Evolutionary conservation across 768 basidiomycete genomes (phyloP).

Genomic region (Suillus luteus): DNA sequence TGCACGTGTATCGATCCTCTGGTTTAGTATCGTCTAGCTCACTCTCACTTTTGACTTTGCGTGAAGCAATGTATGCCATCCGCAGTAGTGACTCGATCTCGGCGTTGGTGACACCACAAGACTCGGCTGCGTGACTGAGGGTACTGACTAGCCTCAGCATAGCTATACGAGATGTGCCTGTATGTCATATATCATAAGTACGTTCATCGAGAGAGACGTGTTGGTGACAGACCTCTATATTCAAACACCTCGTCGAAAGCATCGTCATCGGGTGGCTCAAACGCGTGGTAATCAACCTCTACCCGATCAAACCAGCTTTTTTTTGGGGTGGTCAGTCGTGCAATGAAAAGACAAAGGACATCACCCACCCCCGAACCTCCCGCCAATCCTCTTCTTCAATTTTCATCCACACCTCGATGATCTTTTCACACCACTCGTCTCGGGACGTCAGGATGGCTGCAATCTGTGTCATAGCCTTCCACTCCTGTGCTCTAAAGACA

Average conservation of each 20-base stretch:
- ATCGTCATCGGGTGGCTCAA: constrained; percentile 14
- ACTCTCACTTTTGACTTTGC: constrained; percentile 15
- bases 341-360: background rate
- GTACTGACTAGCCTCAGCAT: constrained; percentile 32
- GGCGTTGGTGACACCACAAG: constrained; percentile 24
- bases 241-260: constrained; percentile 21
- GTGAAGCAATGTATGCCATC: constrained; percentile 26
- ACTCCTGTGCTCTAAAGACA: constrained; percentile 23
- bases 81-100: constrained; percentile 30
- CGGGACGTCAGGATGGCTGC: constrained; percentile 28
- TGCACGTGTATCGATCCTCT: background rate
- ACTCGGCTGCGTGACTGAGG: constrained; percentile 19
- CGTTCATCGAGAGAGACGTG: background rate
- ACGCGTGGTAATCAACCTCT: constrained; percentile 20
- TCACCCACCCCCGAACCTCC: constrained; percentile 21
- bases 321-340: background rate
- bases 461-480: constrained; percentile 25
- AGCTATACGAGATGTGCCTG: constrained; percentile 27
- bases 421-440: constrained; percentile 29
- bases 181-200: constrained; percentile 1
- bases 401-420: constrained; percentile 29
- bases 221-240: constrained; percentile 19
- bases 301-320: constrained; percentile 21
- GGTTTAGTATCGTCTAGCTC: constrained; percentile 2
- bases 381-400: constrained; percentile 30